Evolutionary conservation across 2,329 filamentous ascomycete species (phyloP), one percentile per base, ranked within the genome.

Genomic region (Ophiostoma himal-ulmi): DNA sequence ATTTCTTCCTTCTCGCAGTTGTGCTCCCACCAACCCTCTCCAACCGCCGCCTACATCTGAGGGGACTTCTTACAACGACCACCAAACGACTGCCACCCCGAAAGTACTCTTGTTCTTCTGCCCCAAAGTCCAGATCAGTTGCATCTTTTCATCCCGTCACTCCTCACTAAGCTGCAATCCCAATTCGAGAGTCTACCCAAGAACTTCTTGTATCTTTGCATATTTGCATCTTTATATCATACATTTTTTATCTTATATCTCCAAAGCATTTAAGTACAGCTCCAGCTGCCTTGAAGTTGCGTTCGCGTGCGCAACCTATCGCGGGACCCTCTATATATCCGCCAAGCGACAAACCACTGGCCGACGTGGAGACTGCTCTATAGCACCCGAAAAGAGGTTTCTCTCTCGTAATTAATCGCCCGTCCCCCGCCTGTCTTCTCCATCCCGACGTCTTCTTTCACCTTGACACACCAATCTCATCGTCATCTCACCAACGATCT

Each of bases 381-480:
- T 64, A 52, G 44, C 65, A 68, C 17, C 66, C 68, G 69, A 69
- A 68, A 62, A 69, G 71, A 72, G 69, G 71, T 71, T 74, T 72
- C 68, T 73, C 67, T 74, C 73, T 74, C 73, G 73, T 74, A 73
- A 74, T 73, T 70, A 20, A 20, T 68, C 69, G 70, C 68, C 68
- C 70, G 67, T 57, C 68, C 73, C 70, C 69, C 69, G 70, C 71
- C 57, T 73, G 22, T 67, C 39, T 65, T 68, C 39, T 68, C 57
- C 26, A 68, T 57, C 41, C 17, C 67, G 66, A 54, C 52, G 69
- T 67, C 69, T 69, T 69, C 71, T 39, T 11, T 65, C 62, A 36
- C 57, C 57, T 62, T 17, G 52, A 57, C 52, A 57, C 14, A 62
- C 57, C 57, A 60, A 70, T 71, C 57, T 67, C 57, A 64, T 54